Conservation (phyloP, 257 asterid genomes). For the Fraxinus cuspidata region DNA sequence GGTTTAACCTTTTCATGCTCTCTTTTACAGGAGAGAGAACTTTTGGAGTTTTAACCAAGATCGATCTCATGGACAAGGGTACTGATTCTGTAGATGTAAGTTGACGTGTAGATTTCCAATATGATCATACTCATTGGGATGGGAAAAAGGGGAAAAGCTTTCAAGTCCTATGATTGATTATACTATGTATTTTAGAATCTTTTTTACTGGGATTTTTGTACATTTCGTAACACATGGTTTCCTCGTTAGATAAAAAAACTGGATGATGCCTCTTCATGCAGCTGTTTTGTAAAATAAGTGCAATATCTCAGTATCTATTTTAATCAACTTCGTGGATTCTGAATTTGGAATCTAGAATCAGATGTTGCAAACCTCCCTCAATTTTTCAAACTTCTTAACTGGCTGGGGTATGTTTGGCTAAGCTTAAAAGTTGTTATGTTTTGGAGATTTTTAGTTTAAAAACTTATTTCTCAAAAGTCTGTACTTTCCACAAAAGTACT, state of each 20-base stretch:
- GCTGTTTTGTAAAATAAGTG: too few relatives aligned
- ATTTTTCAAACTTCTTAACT: constrained; percentile 9
- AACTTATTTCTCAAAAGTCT: too few relatives aligned
- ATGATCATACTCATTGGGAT: background rate
- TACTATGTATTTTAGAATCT: constrained; percentile 5
- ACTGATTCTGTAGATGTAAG: constrained; percentile 46
- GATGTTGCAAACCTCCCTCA: background rate
- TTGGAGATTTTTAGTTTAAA: background rate
- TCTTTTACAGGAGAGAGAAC: constrained; percentile 59
- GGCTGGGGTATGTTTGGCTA: background rate
- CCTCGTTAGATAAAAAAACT: too few relatives aligned
- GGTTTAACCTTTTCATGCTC: constrained; percentile 4
- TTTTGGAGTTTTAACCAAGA: constrained; percentile 63
- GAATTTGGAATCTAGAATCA: background rate
- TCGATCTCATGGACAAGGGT: constrained; percentile 73
- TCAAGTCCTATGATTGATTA: constrained; percentile 11
- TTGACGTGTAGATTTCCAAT: background rate
- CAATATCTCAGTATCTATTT: background rate
- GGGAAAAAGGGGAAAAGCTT: background rate
- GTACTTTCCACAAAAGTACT: too few relatives aligned
- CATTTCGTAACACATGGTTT: too few relatives aligned
- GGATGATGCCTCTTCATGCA: background rate
- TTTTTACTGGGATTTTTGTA: background rate
- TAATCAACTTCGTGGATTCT: background rate
- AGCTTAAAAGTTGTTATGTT: background rate